Base-by-base conservation (phyloP, 2,329 filamentous ascomycete species). In the Teratosphaeria nubilosa region DNA sequence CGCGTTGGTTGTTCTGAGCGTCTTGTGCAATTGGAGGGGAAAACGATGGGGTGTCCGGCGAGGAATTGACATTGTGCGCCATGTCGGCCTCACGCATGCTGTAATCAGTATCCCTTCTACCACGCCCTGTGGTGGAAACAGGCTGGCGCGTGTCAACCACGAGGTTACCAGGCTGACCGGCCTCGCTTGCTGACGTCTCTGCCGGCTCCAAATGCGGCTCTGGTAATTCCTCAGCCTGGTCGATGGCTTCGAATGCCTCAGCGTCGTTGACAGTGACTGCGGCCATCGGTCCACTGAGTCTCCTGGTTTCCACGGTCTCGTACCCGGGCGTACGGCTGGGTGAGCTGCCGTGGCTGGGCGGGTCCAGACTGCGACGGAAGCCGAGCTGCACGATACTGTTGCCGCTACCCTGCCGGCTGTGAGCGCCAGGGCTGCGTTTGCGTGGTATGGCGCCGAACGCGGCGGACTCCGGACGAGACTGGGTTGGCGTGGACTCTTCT, bases 311-410 rank as follows among this genome's bases (percentile, higher is more conserved):
- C n/a, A 77, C 72, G 30, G 60, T 41, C 51, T 77, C 77, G 34
- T 86, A 66, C 24, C 76, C 74, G 3, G 83, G 82, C 32, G 77
- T 80, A 53, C 80, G 79, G n/a, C 82, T 83, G 32, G 84, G 83
- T 58, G 82, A 86, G 58, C 83, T 83, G 51, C 77, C 78, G 20
- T 78, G 76, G 60, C 77, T 82, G 3, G 84, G 83, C 37, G 82
- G 78, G 58, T 80, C 81, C 56, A 86, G 68, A 65, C 82, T 80
- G 52, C 81, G 78, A 56, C 81, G 77, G 68, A 82, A 81, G 11
- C 80, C 81, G 32, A 77, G 75, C 32, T 78, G 77, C 60, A 83
- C 78, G 34, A 56, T 59, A 45, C 75, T 71, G 24, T 70, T 68
- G 54, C 61, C 69, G 13, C 72, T 76, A n/a, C 69, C 58, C 58